Percentiles rank a stretch among this genome's conserved stretches.
Evolutionary conservation across 1,284 basidiomycete genomes (phyloP).

Genomic region (Polyporus tsugae): DNA sequence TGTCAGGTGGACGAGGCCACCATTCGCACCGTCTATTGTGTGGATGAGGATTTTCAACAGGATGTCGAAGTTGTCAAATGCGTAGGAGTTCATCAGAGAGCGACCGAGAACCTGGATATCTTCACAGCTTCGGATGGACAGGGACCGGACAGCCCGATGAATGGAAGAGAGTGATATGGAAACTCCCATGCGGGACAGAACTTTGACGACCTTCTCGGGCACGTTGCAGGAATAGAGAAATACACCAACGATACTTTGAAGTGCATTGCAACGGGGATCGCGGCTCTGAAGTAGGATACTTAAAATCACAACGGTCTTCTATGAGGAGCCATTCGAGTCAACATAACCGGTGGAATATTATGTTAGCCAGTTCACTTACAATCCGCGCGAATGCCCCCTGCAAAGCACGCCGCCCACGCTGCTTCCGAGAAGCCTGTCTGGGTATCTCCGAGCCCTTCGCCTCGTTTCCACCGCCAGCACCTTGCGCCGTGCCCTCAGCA

Average conservation of each 20-base stretch:
- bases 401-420: too few relatives aligned
- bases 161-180: constrained; percentile 14
- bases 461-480: too few relatives aligned
- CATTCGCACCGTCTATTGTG: constrained; percentile 32
- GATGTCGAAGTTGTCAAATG: constrained; percentile 46
- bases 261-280: constrained; percentile 18
- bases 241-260: constrained; percentile 22
- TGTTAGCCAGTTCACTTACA: too few relatives aligned
- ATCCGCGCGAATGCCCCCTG: too few relatives aligned
- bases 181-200: constrained; percentile 17
- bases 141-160: constrained; percentile 27
- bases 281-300: constrained; percentile 5
- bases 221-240: constrained; percentile 24
- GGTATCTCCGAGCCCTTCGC: too few relatives aligned
- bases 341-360: too few relatives aligned
- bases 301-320: background rate
- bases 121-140: constrained; percentile 31
- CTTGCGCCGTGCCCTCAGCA: too few relatives aligned
- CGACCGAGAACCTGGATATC: constrained; percentile 33
- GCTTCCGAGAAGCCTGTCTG: too few relatives aligned
- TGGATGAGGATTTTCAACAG: constrained; percentile 36
- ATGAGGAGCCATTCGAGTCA: too few relatives aligned
- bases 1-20: constrained; percentile 40
- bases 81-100: constrained; percentile 33
- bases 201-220: constrained; percentile 15